Conservation (phyloP, 768 basidiomycete genomes). For the Boletus barrowsii region DNA sequence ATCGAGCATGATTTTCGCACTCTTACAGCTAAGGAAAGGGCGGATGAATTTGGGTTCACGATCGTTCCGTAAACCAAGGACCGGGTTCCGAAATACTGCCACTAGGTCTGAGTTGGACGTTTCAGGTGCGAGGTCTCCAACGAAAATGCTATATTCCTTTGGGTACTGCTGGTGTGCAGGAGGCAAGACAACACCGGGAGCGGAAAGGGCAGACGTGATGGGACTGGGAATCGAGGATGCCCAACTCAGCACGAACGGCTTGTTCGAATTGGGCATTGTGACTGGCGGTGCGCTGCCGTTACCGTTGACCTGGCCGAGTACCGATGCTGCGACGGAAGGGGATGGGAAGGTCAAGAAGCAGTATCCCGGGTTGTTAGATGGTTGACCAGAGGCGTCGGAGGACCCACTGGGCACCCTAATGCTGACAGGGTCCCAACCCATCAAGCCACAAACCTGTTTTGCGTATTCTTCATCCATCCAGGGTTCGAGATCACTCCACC, state of each 20-base stretch:
- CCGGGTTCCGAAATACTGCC: conserved; percentile 87
- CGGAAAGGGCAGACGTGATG: conserved; percentile 29
- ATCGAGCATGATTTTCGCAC: conserved; percentile 94
- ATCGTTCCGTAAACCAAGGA: conserved; percentile 80
- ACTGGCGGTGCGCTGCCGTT: conserved; percentile 39
- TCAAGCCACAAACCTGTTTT: conserved; percentile 78
- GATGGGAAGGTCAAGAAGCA: conserved; percentile 86
- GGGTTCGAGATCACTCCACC: conserved; percentile 86
- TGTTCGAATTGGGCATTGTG: conserved; percentile 84
- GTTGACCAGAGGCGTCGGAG: conserved; percentile 57
- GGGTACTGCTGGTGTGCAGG: conserved; percentile 55
- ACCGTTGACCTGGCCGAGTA: conserved; percentile 64
- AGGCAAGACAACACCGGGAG: conserved; percentile 27
- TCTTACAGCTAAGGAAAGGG: conserved; percentile 89
- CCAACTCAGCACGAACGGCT: conserved; percentile 83
- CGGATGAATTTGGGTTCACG: conserved; percentile 86
- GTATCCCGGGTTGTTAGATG: conserved; percentile 82
- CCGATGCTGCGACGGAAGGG: conserved; percentile 62
- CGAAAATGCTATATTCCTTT: conserved; percentile 92
- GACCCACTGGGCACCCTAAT: conserved; percentile 69
- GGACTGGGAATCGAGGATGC: conserved; percentile 45
- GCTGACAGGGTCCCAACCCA: conserved; percentile 80
- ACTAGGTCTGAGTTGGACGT: conserved; percentile 96
- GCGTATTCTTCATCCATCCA: conserved; percentile 99
- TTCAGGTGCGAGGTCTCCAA: conserved; percentile 90